phyloP scores from a whole-genome alignment of 1,139 yeast species.

The Meyerozyma elateridarum region DNA sequence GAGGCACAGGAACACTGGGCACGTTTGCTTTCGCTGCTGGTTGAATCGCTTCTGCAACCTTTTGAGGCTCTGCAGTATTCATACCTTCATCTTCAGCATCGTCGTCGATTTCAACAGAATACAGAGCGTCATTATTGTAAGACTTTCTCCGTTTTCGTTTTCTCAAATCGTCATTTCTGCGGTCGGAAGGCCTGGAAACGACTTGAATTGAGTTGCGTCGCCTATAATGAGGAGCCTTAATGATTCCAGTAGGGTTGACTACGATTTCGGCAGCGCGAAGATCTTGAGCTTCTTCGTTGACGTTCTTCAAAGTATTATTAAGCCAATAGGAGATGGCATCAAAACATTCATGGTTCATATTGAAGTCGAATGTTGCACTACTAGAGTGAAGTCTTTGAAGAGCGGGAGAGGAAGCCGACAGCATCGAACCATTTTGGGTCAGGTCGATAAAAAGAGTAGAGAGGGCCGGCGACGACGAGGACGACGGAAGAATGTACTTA shows the following conservation, averaged over 20 bases:
- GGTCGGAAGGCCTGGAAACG: constrained; percentile 1
- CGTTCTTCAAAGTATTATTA: constrained; percentile 17
- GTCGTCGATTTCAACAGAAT: background rate
- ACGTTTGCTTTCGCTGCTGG: background rate
- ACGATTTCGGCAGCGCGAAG: constrained; percentile 17
- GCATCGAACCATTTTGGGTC: constrained; percentile 2
- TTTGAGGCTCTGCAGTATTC: background rate
- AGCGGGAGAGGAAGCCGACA: background rate
- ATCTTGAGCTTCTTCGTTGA: constrained; percentile 4
- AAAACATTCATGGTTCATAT: constrained; percentile 39
- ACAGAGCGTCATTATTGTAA: background rate
- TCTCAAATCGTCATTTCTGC: background rate
- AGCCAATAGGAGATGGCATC: constrained; percentile 38
- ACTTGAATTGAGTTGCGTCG: constrained; percentile 23
- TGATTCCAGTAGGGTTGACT: constrained; percentile 24
- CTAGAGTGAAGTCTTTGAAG: constrained; percentile 2
- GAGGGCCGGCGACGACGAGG: constrained; percentile 17
- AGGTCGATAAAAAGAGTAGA: constrained; percentile 14
- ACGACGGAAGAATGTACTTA: constrained; percentile 12
- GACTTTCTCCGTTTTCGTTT: background rate
- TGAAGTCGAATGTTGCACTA: constrained; percentile 21
- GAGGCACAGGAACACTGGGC: background rate
- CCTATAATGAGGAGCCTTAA: constrained; percentile 13
- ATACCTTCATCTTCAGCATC: constrained; percentile 1
- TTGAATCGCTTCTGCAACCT: background rate